These are phyloP conservation scores for Pseudomassariella vexata DNA, from an alignment of 2,329 filamentous ascomycete genomes.

Conservation along the genomic window DNA sequence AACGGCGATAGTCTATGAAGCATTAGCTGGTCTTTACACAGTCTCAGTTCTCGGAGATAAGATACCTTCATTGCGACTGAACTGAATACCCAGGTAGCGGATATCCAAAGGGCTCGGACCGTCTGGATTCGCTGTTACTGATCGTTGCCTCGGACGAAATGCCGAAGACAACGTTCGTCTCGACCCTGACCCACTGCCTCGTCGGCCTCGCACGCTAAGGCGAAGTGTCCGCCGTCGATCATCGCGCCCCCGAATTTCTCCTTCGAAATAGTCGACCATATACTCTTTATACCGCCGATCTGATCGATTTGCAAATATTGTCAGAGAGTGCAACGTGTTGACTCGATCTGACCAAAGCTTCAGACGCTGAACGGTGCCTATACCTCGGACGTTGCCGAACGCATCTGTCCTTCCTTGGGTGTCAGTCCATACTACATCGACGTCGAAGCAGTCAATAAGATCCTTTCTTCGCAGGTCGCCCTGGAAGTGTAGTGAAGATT, in stretches of 20 bases:
- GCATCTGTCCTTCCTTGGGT: slow-evolving; percentile 41
- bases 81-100: slow-evolving; percentile 43
- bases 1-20: slow-evolving; percentile 36
- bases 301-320: slow-evolving; percentile 40
- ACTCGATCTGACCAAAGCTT: slow-evolving; percentile 47
- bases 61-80: slow-evolving; percentile 41
- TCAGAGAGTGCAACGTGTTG: slow-evolving; percentile 40
- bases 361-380: slow-evolving; percentile 45
- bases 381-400: slow-evolving; percentile 43
- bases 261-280: slow-evolving; percentile 40
- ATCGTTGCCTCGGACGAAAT: slow-evolving; percentile 6
- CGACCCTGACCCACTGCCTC: slow-evolving; percentile 33
- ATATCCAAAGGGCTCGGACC: slow-evolving; percentile 31
- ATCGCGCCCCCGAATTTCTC: slow-evolving; percentile 38
- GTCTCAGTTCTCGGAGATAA: slow-evolving; percentile 2
- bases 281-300: slow-evolving; percentile 42
- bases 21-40: slow-evolving; percentile 2
- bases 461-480: slow-evolving; percentile 41
- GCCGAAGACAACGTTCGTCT: slow-evolving; percentile 11
- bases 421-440: slow-evolving; percentile 48
- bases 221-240: slow-evolving; percentile 39
- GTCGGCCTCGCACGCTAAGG: slow-evolving; percentile 33
- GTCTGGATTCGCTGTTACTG: too few relatives aligned
- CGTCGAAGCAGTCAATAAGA: slow-evolving; percentile 44
- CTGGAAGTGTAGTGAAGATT: slow-evolving; percentile 42